Conservation (phyloP, 2,329 filamentous ascomycete genomes). For the Xylaria sp. region DNA sequence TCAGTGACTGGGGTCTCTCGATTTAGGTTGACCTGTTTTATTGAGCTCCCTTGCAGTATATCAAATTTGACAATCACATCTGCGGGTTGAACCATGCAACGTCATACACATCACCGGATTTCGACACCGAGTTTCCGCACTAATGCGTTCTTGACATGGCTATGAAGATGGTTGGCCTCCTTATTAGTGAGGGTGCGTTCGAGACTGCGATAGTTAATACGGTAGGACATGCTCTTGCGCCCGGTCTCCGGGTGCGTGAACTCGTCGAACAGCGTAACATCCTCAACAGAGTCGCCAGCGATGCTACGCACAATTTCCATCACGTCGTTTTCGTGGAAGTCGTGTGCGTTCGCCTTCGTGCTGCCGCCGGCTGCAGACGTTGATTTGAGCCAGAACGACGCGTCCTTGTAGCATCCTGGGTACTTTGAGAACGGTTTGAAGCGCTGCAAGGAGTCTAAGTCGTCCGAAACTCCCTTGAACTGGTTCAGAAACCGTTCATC, state of each 20-base stretch:
- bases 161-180: conserved; percentile 82
- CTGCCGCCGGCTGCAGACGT: conserved; percentile 61
- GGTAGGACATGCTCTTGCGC: conserved; percentile 86
- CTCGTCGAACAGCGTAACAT: conserved; percentile 84
- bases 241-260: conserved; percentile 90
- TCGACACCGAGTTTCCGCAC: conserved; percentile 81
- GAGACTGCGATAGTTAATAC: conserved; percentile 92
- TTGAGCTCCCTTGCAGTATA: conserved; percentile 10
- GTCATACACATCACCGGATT: conserved; percentile 64
- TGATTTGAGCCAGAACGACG: conserved; percentile 86
- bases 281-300: conserved; percentile 86
- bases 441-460: conserved; percentile 62
- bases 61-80: conserved; percentile 6
- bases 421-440: conserved; percentile 93
- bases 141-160: conserved; percentile 71
- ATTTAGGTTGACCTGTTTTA: neutral
- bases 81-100: neutral
- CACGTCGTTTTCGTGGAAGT: conserved; percentile 93
- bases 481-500: conserved; percentile 88
- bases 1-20: neutral
- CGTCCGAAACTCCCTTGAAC: conserved; percentile 73
- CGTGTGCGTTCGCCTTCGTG: conserved; percentile 53
- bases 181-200: conserved; percentile 89
- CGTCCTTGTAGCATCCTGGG: conserved; percentile 89
- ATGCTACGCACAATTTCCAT: conserved; percentile 93